Conservation (phyloP, 768 basidiomycete species). For the Rhodotorula paludigena region DNA sequence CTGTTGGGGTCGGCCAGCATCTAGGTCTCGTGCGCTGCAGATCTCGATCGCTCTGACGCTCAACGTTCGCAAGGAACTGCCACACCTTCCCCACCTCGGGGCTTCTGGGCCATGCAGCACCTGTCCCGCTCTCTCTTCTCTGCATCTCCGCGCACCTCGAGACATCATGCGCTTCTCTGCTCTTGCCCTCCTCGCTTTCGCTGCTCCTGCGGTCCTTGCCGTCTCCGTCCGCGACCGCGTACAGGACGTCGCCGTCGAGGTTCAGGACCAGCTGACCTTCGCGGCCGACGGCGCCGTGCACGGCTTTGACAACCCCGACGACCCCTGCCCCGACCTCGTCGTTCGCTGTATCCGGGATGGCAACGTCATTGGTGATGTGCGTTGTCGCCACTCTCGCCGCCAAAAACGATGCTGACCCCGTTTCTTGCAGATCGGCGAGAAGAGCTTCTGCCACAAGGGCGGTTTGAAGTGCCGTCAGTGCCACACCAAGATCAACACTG, state of each 20-base stretch:
- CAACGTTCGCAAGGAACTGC: too few species aligned
- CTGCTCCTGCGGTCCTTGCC: conserved; percentile 4
- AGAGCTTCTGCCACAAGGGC: conserved; percentile 17
- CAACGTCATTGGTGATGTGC: conserved; percentile 32
- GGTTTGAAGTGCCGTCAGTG: conserved; percentile 18
- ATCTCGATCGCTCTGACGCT: too few species aligned
- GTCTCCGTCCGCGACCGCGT: conserved; percentile 3
- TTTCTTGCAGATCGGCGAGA: conserved; percentile 29
- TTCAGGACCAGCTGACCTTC: conserved; percentile 17
- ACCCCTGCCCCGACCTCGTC: conserved; percentile 25
- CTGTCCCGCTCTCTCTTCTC: too few species aligned
- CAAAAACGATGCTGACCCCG: background rate
- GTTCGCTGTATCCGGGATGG: conserved; percentile 28
- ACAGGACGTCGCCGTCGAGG: background rate
- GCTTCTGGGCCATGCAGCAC: too few species aligned
- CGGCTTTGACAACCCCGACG: conserved; percentile 5
- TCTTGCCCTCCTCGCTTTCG: background rate
- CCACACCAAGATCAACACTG: conserved; percentile 14
- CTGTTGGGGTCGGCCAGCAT: too few species aligned
- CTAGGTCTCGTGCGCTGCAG: too few species aligned
- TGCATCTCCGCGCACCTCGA: too few species aligned
- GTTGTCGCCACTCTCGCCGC: background rate
- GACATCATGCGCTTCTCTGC: conserved; percentile 20
- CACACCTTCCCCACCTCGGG: too few species aligned
- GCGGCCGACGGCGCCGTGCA: background rate